Base-by-base conservation (phyloP, 768 basidiomycete species). In the Lanmaoa pseudosensibilis region DNA sequence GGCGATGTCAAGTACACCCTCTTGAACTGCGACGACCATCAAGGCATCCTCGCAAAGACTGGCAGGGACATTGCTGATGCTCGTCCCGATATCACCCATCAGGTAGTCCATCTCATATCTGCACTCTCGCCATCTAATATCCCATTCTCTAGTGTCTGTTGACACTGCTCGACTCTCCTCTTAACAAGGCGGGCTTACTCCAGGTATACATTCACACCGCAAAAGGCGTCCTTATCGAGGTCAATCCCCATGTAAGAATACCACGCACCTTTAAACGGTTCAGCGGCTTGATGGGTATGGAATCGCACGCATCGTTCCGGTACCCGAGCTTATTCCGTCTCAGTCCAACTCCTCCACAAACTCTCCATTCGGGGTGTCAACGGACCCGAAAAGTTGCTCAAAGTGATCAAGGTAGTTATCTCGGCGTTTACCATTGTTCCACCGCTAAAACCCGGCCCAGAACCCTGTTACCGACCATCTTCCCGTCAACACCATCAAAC, bases 141-240 rank as follows among this genome's bases (percentile, higher is more conserved):
- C 8, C 37, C n/a, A 38, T n/a, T 11, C 7, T 21, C 41, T 6
- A 98, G 94, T 99, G 97, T 69, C 83, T 99, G 12, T 77, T 99
- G 63, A 99, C 97, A 0, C 80, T 99, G 8, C 83, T 99, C 55
- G 97, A 99, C 75, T 98, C 96, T 19, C 97, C 97, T 1, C 77
- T 99, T 44, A 99, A 99, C 82, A 98, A 98, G 75, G 92, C 96
- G 9, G 97, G 97, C 11, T 75, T 92, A 27, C 83, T 98, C 12
- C 97, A 98, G 73, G 94, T 99, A 18, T 99, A 96, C 76, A 95
- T 99, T 58, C 95, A 98, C 77, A 98, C 97, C 16, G 91, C 94
- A 18, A 92, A 90, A 66, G 94, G 94, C 38, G 91, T 94, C 13
- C 83, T 99, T 45, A 98, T 99, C 69, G 96, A 99, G 75, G 94